These are phyloP conservation scores for Bothriochloa decipiens DNA, from an alignment of 176 grass and related monocot genomes.

Conservation along the genomic window DNA sequence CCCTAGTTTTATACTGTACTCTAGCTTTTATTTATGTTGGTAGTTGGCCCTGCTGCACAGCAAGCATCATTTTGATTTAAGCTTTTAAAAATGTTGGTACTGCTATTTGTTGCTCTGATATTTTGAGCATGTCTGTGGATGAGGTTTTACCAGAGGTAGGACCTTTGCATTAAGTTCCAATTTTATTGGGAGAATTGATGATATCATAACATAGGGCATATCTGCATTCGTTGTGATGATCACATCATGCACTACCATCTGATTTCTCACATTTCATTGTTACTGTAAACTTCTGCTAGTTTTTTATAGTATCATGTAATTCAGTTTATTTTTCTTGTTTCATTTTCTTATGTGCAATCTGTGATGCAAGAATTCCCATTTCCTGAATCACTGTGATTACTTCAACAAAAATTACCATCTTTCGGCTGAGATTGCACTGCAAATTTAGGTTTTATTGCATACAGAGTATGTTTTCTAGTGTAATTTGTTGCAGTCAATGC, in stretches of 20 bases:
- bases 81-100: not conserved
- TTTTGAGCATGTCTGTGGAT: not conserved
- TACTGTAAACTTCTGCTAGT: not conserved
- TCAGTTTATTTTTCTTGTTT: not conserved
- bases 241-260: slow-evolving; percentile 66
- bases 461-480: not conserved
- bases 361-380: slow-evolving; percentile 57
- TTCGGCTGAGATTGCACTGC: slow-evolving; percentile 59
- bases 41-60: not conserved
- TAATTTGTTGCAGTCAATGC: not conserved
- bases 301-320: not conserved
- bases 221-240: slow-evolving; percentile 60
- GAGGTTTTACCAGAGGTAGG: not conserved
- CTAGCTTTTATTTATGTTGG: not conserved
- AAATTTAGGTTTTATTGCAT: not conserved
- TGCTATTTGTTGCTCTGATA: not conserved
- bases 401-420: slow-evolving; percentile 58
- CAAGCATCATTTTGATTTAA: not conserved
- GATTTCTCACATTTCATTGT: slow-evolving; percentile 26
- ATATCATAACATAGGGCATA: slow-evolving; percentile 43
- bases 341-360: slow-evolving; percentile 37
- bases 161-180: not conserved
- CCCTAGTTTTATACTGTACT: not conserved
- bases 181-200: slow-evolving; percentile 48
- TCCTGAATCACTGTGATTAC: slow-evolving; percentile 57